Percentiles rank a stretch among this genome's conserved stretches.
Conservation (phyloP, 164 flowering plant genomes). For the Chloranthus sessilifolius region DNA sequence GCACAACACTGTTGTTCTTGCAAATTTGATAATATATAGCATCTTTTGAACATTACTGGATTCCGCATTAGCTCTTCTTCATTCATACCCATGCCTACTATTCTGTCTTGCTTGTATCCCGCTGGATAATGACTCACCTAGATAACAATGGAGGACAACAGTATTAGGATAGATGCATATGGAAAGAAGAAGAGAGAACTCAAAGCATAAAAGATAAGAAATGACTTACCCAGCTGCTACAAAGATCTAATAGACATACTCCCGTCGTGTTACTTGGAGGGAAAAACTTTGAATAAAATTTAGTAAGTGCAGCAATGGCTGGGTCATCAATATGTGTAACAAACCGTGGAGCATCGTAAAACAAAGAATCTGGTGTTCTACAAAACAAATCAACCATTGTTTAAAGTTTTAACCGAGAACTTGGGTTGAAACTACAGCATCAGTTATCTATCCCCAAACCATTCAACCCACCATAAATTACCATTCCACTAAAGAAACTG, state of each 20-base stretch:
- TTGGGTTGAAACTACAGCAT: no score
- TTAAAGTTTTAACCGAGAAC: no score
- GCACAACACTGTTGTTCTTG: no score
- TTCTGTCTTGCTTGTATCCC: constrained; percentile 82
- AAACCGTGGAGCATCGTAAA: constrained; percentile 83
- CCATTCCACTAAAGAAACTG: no score
- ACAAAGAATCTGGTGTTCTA: constrained; percentile 70
- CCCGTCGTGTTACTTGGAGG: constrained; percentile 90
- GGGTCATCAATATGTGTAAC: constrained; percentile 97
- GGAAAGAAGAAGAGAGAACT: neutral
- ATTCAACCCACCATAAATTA: no score
- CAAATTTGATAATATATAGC: neutral
- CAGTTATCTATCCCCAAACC: no score
- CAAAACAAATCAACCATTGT: constrained; percentile 12
- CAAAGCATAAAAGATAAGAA: neutral
- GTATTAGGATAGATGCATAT: neutral
- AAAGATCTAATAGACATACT: constrained; percentile 76
- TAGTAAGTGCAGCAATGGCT: constrained; percentile 86
- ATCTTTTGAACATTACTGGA: constrained; percentile 35
- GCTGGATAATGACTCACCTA: constrained; percentile 93
- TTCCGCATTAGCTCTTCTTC: constrained; percentile 86
- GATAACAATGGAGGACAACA: constrained; percentile 7
- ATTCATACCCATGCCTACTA: constrained; percentile 89
- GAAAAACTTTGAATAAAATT: constrained; percentile 70
- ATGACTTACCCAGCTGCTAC: constrained; percentile 89